Conservation (phyloP, 208 protist genomes). For the Trypanosoma scelopori region DNA sequence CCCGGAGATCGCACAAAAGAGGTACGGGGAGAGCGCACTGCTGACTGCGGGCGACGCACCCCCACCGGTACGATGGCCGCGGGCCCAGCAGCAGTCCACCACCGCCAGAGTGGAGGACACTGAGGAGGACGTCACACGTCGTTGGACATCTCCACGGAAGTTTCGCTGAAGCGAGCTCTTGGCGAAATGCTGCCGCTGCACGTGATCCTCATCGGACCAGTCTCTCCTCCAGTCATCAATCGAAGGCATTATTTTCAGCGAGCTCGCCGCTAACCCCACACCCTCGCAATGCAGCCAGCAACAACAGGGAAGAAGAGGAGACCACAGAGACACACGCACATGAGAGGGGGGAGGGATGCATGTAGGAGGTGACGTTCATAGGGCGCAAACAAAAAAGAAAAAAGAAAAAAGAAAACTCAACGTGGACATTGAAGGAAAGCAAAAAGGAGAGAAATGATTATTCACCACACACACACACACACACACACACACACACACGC, state of each 20-base stretch:
- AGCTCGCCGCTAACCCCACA: not conserved
- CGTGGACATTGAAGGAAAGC: slow-evolving; percentile 1
- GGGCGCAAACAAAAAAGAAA: slow-evolving; percentile 14
- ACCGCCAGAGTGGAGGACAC: slow-evolving; percentile 40
- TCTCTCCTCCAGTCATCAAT: slow-evolving; percentile 25
- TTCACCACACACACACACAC: not conserved
- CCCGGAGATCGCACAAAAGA: slow-evolving; percentile 66
- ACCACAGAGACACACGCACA: not conserved
- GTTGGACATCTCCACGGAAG: slow-evolving; percentile 39
- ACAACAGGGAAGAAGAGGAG: slow-evolving; percentile 25
- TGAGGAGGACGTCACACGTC: slow-evolving; percentile 62
- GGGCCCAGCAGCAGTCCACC: slow-evolving; percentile 55
- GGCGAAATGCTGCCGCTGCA: slow-evolving; percentile 47
- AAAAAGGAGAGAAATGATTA: slow-evolving; percentile 1
- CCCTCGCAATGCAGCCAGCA: not conserved
- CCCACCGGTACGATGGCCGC: slow-evolving; percentile 24
- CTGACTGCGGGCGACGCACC: slow-evolving; percentile 33
- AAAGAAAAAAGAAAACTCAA: too few species aligned
- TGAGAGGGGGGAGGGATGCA: not conserved
- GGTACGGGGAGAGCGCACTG: slow-evolving; percentile 46
- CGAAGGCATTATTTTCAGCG: slow-evolving; percentile 10
- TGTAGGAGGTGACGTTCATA: not conserved
- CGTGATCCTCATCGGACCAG: slow-evolving; percentile 42
- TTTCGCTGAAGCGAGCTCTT: slow-evolving; percentile 52
- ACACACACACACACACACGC: slow-evolving; percentile 1